Evolutionary conservation across 2,329 filamentous ascomycete genomes (phyloP).

Genomic region (Penicillium digitatum): DNA sequence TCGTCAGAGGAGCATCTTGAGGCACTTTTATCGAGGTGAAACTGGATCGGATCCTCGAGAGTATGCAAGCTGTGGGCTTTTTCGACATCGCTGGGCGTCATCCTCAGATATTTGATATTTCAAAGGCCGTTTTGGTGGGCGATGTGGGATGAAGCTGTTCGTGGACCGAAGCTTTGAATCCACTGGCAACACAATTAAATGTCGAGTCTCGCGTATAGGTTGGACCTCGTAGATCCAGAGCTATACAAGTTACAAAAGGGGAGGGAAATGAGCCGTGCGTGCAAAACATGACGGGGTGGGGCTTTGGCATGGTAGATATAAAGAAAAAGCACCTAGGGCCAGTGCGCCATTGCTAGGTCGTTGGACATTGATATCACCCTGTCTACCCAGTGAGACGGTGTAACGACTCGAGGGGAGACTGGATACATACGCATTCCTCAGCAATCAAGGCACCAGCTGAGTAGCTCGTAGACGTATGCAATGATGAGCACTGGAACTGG

Average conservation of each 20-base stretch:
- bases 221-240: background rate
- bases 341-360: background rate
- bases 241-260: background rate
- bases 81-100: constrained; percentile 25
- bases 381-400: constrained; percentile 3
- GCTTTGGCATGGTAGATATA: constrained; percentile 23
- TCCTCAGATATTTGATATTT: constrained; percentile 1
- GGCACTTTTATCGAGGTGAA: constrained; percentile 18
- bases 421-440: constrained; percentile 4
- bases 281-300: background rate
- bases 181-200: background rate
- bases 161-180: background rate
- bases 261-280: background rate
- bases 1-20: constrained; percentile 1
- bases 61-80: constrained; percentile 25
- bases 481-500: background rate
- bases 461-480: background rate
- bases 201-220: background rate
- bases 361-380: background rate
- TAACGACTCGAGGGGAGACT: background rate
- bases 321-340: background rate
- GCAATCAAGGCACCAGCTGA: constrained; percentile 8
- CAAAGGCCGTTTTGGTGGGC: background rate
- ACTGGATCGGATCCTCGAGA: constrained; percentile 22
- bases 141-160: background rate